Evolutionary conservation across 129 eudicot species (phyloP).

Genomic region (Flaveria robusta): DNA sequence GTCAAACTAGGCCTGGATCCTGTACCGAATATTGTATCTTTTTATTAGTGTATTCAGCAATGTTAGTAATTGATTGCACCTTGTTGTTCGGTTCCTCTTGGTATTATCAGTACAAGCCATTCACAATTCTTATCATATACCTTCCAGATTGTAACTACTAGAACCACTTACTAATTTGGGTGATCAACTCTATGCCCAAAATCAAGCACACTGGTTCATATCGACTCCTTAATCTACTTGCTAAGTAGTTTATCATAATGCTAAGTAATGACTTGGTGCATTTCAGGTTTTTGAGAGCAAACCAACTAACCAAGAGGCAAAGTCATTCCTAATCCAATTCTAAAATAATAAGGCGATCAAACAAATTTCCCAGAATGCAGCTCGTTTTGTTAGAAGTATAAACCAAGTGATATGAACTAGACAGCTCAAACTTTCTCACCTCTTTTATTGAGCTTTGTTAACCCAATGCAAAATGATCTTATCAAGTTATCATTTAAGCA

Average conservation of each 20-base stretch:
- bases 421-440: background rate
- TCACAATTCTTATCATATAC: slow-evolving; percentile 13
- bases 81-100: background rate
- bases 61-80: slow-evolving; percentile 17
- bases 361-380: background rate
- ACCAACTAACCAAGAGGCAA: slow-evolving; percentile 8
- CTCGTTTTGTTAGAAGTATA: background rate
- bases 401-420: background rate
- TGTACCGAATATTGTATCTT: background rate
- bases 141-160: slow-evolving; percentile 9
- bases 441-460: background rate
- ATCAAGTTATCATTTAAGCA: background rate
- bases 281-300: slow-evolving; percentile 2
- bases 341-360: background rate
- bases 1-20: background rate
- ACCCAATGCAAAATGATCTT: background rate
- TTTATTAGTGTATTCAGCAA: slow-evolving; percentile 4
- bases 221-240: background rate
- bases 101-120: slow-evolving; percentile 17
- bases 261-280: background rate
- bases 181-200: slow-evolving; percentile 25
- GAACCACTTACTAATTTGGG: background rate
- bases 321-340: slow-evolving; percentile 13
- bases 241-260: background rate
- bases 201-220: slow-evolving; percentile 13